Percentiles rank a stretch among this genome's conserved stretches.
Conservation (phyloP, 441 rosid species). For the Melastoma candidum region DNA sequence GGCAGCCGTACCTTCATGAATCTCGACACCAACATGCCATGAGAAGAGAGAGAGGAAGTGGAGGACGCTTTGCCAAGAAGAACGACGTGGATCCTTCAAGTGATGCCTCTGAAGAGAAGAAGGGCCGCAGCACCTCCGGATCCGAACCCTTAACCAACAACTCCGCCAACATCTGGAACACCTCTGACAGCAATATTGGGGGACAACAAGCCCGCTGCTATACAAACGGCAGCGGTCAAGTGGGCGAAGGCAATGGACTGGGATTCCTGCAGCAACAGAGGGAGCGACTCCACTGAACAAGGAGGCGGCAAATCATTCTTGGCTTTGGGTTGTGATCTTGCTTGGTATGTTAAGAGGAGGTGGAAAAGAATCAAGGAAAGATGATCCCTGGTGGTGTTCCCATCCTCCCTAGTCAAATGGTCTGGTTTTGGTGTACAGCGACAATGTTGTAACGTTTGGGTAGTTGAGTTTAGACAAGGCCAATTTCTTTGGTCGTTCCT, state of each 20-base stretch:
- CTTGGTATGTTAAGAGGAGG: too few species aligned
- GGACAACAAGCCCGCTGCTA: constrained; percentile 11
- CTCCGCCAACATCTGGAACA: constrained; percentile 52
- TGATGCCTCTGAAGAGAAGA: constrained; percentile 25
- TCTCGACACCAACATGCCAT: constrained; percentile 97
- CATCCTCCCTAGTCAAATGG: too few species aligned
- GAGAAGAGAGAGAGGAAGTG: constrained; percentile 78
- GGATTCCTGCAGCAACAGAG: constrained; percentile 42
- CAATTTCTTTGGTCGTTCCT: too few species aligned
- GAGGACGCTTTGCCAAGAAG: constrained; percentile 94
- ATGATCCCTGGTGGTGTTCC: too few species aligned
- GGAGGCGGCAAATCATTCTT: constrained; percentile 95
- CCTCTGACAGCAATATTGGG: constrained; percentile 20
- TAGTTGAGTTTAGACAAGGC: too few species aligned
- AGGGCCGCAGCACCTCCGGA: constrained; percentile 26
- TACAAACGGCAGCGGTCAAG: constrained; percentile 25
- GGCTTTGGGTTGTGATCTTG: constrained; percentile 45
- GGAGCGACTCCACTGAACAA: constrained; percentile 39
- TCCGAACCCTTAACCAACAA: constrained; percentile 58
- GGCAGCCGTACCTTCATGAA: constrained; percentile 95
- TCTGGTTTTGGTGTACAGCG: too few species aligned
- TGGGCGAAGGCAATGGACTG: constrained; percentile 37
- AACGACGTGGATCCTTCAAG: constrained; percentile 28
- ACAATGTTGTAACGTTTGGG: too few species aligned
- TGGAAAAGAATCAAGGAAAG: too few species aligned